Conservation (phyloP, 2,329 filamentous ascomycete genomes). For the Botryosphaeria dothidea region DNA sequence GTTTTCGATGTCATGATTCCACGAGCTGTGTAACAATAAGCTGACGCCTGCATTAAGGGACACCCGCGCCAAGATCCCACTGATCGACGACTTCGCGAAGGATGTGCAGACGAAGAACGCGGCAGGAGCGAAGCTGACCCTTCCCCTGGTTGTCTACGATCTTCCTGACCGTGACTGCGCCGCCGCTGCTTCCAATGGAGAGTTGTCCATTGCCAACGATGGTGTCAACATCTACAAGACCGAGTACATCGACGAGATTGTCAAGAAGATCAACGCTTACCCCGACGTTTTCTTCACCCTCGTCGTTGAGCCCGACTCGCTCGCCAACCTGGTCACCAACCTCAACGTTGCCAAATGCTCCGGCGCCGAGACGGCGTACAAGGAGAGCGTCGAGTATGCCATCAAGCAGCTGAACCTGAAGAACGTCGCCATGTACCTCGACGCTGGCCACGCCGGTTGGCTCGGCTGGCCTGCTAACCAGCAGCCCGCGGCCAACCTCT, state of each 20-base stretch:
- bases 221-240: constrained; percentile 52
- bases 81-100: constrained; percentile 48
- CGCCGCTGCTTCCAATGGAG: constrained; percentile 64
- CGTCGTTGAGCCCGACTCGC: constrained; percentile 60
- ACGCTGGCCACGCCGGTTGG: constrained; percentile 66
- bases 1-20: not conserved
- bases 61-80: constrained; percentile 50
- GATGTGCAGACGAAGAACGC: constrained; percentile 51
- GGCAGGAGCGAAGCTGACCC: constrained; percentile 51
- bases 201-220: constrained; percentile 57
- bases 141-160: constrained; percentile 63
- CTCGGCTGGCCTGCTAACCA: constrained; percentile 65
- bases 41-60: constrained; percentile 36
- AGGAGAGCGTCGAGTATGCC: constrained; percentile 58
- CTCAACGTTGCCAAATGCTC: constrained; percentile 55
- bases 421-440: constrained; percentile 65
- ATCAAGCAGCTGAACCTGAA: constrained; percentile 57
- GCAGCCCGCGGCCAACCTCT: constrained; percentile 50
- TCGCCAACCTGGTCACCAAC: constrained; percentile 66
- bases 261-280: constrained; percentile 53
- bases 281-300: constrained; percentile 54
- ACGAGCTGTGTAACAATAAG: not conserved
- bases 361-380: constrained; percentile 56
- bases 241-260: constrained; percentile 57
- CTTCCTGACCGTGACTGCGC: constrained; percentile 65